Base-by-base conservation (phyloP, 306 rosid genomes). In the Ormosia emarginata region DNA sequence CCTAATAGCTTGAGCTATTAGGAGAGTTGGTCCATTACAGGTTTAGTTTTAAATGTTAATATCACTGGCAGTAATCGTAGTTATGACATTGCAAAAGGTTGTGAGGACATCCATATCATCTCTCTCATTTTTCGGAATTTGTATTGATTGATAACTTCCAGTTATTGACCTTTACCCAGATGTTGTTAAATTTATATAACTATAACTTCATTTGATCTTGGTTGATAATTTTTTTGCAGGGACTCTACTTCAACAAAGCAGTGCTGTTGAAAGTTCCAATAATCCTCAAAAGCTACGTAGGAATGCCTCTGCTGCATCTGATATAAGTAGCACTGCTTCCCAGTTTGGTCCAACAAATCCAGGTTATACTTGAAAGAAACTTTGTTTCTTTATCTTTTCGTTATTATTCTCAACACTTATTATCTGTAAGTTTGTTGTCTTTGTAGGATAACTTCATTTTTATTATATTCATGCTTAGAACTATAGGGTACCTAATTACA, bases 221-320 rank as follows among this genome's bases (percentile, higher is more conserved):
- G 62, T 17, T 44, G 53, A 44, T 73, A 13, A 41, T 74, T 70
- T 71, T 81, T 80, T 74, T 70, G 47, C 74, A 94, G 98, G 90
- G 30, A 78, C 71, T 13, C 71, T 90, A 52, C 83, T 72, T 58
- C 82, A 79, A 75, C 93, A 69, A 46, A 79, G 69, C 67, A 87
- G 85, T 83, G 74, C 59, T 32, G 34, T 34, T 62, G 94, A 89
- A 71, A 82, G 86, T 63, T 77, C 83, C 41, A 82, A 57, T 30
- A 80, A 49, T 79, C 85, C 61, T 81, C 79, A 82, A 74, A 84
- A 83, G 58, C 92, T 84, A 75, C 81, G 78, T 40, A 89, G 94
- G 84, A 88, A 89, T 80, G 90, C 91, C 46, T 91, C 97, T 64
- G 80, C 90, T 79, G 74, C 85, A 55, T 92, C 94, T 79, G 97